These are phyloP conservation scores for Pythium guiyangense DNA, from an alignment of 352 stramenopile genomes.

Conservation along the genomic window DNA sequence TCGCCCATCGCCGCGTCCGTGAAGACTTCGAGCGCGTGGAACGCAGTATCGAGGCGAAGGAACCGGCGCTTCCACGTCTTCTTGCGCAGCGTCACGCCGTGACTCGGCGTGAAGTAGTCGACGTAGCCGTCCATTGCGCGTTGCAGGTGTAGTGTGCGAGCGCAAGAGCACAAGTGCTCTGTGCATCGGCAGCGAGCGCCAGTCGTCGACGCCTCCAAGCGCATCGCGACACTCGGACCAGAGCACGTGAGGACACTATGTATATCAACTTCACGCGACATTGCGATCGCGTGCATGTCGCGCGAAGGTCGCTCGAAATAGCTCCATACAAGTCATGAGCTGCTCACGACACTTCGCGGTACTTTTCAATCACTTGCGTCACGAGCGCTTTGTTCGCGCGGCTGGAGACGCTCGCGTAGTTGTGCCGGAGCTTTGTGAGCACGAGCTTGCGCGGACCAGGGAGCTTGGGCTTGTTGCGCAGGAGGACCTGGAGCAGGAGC, in stretches of 20 bases:
- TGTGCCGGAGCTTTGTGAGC: conserved; percentile 12
- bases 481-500: conserved; percentile 51
- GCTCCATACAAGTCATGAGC: neutral
- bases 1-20: conserved; percentile 30
- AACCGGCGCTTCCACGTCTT: conserved; percentile 48
- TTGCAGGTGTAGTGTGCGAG: neutral
- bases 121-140: conserved; percentile 50
- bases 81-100: conserved; percentile 17
- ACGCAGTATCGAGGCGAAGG: conserved; percentile 36
- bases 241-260: neutral
- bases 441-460: conserved; percentile 45
- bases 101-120: conserved; percentile 36
- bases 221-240: too few relatives aligned
- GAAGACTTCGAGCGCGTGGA: conserved; percentile 67
- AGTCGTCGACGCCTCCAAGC: too few relatives aligned
- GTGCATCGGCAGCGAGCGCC: too few relatives aligned
- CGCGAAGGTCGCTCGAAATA: too few relatives aligned
- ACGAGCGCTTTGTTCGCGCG: conserved; percentile 48
- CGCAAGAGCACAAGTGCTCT: neutral
- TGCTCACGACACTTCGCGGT: conserved; percentile 20
- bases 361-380: conserved; percentile 29
- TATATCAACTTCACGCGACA: neutral
- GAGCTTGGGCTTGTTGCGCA: conserved; percentile 40
- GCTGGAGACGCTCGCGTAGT: conserved; percentile 24
- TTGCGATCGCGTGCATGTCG: too few relatives aligned